These are phyloP conservation scores for Gaeumannomyces sp. DNA, from an alignment of 2,329 filamentous ascomycete species.

Conservation along the genomic window DNA sequence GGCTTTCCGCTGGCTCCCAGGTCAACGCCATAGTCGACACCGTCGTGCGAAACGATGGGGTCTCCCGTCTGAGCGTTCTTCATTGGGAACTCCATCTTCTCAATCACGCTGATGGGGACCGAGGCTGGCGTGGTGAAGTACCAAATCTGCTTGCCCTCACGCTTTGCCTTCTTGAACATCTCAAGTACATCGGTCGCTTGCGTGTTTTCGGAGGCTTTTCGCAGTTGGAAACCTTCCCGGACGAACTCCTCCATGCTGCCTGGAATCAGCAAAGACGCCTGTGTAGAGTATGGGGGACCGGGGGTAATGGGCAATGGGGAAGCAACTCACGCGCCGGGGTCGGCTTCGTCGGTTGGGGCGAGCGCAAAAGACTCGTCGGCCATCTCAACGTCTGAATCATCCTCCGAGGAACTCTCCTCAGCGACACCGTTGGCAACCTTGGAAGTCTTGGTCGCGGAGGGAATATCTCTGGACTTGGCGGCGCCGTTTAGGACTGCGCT, in stretches of 20 bases:
- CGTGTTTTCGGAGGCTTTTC: slow-evolving; percentile 38
- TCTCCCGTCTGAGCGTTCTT: slow-evolving; percentile 47
- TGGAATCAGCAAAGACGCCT: slow-evolving; percentile 26
- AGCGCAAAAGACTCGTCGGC: slow-evolving; percentile 31
- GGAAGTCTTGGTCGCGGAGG: background rate
- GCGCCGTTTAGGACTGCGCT: background rate
- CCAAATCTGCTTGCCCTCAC: slow-evolving; percentile 71
- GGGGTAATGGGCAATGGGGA: background rate
- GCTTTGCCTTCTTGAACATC: slow-evolving; percentile 51
- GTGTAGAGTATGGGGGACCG: background rate
- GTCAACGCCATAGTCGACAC: slow-evolving; percentile 55
- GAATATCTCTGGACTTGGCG: background rate
- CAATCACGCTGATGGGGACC: slow-evolving; percentile 61
- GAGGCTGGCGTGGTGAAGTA: slow-evolving; percentile 70
- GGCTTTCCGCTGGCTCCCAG: slow-evolving; percentile 45
- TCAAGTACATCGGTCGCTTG: slow-evolving; percentile 40
- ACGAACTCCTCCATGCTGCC: slow-evolving; percentile 30
- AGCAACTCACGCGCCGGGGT: background rate
- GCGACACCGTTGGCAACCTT: slow-evolving; percentile 2
- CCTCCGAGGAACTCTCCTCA: background rate
- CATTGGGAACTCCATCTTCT: slow-evolving; percentile 55
- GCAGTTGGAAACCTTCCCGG: slow-evolving; percentile 47
- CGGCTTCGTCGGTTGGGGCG: background rate
- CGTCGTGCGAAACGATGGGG: slow-evolving; percentile 55
- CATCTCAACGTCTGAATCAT: slow-evolving; percentile 15